Percentiles rank a stretch among this genome's conserved stretches.
Evolutionary conservation across 495 filamentous ascomycete species (phyloP).

Genomic region (Penicillium pulvis): DNA sequence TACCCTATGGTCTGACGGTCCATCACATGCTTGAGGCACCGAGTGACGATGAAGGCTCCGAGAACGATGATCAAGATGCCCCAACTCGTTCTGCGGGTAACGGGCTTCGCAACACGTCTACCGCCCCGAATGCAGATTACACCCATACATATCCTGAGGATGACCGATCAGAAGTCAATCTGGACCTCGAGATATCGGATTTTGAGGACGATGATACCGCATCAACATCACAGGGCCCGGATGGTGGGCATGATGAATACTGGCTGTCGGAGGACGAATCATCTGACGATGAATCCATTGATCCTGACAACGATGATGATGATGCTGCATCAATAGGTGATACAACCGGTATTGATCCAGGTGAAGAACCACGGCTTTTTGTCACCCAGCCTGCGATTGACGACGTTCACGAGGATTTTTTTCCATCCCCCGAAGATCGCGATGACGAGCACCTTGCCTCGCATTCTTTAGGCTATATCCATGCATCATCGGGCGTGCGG

Average conservation of each 20-base stretch:
- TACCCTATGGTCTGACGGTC: conserved; percentile 88
- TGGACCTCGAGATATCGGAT: conserved; percentile 53
- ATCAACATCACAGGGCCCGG: conserved; percentile 32
- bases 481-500: conserved; percentile 85
- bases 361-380: conserved; percentile 68
- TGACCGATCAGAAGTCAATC: conserved; percentile 33
- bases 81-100: conserved; percentile 42
- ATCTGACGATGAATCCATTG: conserved; percentile 47
- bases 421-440: conserved; percentile 60
- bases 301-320: conserved; percentile 54
- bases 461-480: conserved; percentile 77
- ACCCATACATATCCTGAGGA: conserved; percentile 39
- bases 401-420: conserved; percentile 81
- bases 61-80: conserved; percentile 29
- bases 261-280: conserved; percentile 50
- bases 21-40: conserved; percentile 93
- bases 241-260: conserved; percentile 39
- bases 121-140: conserved; percentile 24
- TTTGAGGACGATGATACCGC: conserved; percentile 47
- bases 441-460: conserved; percentile 76
- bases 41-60: conserved; percentile 57
- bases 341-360: conserved; percentile 76
- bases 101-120: conserved; percentile 25
- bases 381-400: conserved; percentile 88
- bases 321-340: conserved; percentile 74